Percentiles rank a stretch among this genome's conserved stretches.
Conservation (phyloP, 306 rosid species). For the Quillaja saponaria region DNA sequence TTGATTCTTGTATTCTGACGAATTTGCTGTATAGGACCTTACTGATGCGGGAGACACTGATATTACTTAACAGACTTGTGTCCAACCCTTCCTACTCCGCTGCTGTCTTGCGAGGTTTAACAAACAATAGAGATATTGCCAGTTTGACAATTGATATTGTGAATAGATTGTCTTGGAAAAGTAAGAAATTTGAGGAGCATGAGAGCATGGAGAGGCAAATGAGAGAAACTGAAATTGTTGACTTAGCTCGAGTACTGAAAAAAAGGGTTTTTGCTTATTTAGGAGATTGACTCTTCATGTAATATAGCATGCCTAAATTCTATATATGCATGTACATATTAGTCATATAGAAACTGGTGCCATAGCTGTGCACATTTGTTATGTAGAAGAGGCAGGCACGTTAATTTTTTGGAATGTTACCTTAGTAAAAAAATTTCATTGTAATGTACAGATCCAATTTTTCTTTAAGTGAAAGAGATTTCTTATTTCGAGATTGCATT, state of each 20-base stretch:
- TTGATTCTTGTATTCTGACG: conserved; percentile 19
- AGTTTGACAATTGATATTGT: conserved; percentile 66
- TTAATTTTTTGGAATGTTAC: conserved; percentile 22
- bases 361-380: conserved; percentile 19
- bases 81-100: conserved; percentile 66
- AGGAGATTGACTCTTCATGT: conserved; percentile 46
- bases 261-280: conserved; percentile 65
- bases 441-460: no score
- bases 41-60: conserved; percentile 79
- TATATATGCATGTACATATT: conserved; percentile 19
- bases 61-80: conserved; percentile 78
- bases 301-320: conserved; percentile 8
- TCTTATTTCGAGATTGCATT: no score
- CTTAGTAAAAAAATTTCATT: no score
- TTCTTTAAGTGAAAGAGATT: no score
- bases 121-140: conserved; percentile 68
- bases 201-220: conserved; percentile 46
- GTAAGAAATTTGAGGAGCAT: conserved; percentile 27
- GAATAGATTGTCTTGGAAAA: conserved; percentile 60
- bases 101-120: conserved; percentile 50
- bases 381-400: conserved; percentile 15
- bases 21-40: conserved; percentile 60
- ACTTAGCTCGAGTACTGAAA: conserved; percentile 66
- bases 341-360: conserved; percentile 8
- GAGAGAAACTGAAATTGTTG: conserved; percentile 65